Evolutionary conservation across 1,284 basidiomycete species (phyloP).

Genomic region (Microstroma glucosiphilum): DNA sequence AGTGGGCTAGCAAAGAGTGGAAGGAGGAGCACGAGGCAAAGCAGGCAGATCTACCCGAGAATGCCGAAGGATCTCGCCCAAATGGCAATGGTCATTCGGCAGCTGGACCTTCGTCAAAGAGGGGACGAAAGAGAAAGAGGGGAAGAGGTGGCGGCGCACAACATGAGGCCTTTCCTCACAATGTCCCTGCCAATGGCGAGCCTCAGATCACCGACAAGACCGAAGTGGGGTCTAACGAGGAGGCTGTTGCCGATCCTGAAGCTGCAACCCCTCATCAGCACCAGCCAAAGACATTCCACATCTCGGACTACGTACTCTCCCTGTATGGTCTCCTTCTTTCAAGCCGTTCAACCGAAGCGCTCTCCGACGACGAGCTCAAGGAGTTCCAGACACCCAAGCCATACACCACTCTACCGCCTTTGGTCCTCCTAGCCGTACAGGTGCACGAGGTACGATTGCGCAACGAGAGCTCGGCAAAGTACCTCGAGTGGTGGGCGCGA

Average conservation of each 20-base stretch:
- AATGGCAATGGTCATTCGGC: not conserved
- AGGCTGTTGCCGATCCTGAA: not conserved
- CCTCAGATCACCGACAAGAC: not conserved
- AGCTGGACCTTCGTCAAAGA: not conserved
- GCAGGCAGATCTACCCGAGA: not conserved
- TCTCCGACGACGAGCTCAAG: not conserved
- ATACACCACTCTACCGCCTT: not conserved
- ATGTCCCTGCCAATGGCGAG: not conserved
- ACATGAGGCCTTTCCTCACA: not conserved
- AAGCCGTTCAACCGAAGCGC: not conserved
- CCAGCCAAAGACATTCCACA: not conserved
- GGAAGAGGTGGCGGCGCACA: not conserved
- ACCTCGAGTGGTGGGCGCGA: constrained; percentile 14
- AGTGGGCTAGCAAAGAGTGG: not conserved
- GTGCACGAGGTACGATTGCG: constrained; percentile 10
- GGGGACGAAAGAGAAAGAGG: not conserved
- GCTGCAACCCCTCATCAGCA: not conserved
- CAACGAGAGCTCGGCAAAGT: constrained; percentile 16
- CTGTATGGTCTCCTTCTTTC: not conserved
- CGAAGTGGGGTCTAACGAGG: not conserved
- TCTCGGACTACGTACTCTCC: not conserved
- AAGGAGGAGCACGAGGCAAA: constrained; percentile 1
- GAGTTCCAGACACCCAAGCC: not conserved
- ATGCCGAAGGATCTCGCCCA: not conserved
- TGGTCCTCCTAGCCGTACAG: not conserved